Evolutionary conservation across 768 basidiomycete species (phyloP), one percentile per base, ranked within the genome.

Genomic region (Asterophora parasitica): DNA sequence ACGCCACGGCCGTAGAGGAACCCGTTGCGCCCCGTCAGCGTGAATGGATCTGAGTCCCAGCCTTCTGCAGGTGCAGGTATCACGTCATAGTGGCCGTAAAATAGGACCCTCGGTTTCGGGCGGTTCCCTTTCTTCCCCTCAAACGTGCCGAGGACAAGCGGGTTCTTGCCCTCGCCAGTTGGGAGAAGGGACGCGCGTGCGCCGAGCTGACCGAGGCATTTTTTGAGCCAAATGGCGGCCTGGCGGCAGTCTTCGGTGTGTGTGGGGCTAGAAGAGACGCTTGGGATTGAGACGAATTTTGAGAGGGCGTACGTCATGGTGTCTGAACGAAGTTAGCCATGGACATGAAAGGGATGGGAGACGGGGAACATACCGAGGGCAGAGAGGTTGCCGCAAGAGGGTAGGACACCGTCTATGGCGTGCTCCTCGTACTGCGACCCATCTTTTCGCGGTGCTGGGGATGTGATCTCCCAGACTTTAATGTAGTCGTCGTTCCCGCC

Each of bases 81-180:
- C n/a, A 98, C 91, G 57, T 99, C 96, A 68, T 98, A 99, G 63
- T 99, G 96, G 2, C 91, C 91, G 40, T 98, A 99, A 65, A 95
- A 94, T 10, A 97, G 69, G 2, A 98, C 75, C 4, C 94, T 77
- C 6, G 81, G 88, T 50, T 83, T 84, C 2, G 69, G 67, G 20
- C 69, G 63, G 53, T 77, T 74, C 2, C 74, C 71, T 58, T 83
- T 76, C 13, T 78, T 76, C 3, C 92, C 88, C 30, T 75, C 73
- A 63, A 98, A 99, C 1, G 82, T 92, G 0, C 86, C 94, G 8
- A 96, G 73, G 0, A 98, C 93, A 7, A 98, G 73, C 0, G 96
- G 95, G 61, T 90, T 96, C 46, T 75, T 77, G 1, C 78, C 81
- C 55, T 87, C 85, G 12, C 80, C 79, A 1, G 86, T 85, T 4